These are phyloP conservation scores for Toxoplasma gondii DNA, from an alignment of 169 alveolate genomes.

Conservation along the genomic window DNA sequence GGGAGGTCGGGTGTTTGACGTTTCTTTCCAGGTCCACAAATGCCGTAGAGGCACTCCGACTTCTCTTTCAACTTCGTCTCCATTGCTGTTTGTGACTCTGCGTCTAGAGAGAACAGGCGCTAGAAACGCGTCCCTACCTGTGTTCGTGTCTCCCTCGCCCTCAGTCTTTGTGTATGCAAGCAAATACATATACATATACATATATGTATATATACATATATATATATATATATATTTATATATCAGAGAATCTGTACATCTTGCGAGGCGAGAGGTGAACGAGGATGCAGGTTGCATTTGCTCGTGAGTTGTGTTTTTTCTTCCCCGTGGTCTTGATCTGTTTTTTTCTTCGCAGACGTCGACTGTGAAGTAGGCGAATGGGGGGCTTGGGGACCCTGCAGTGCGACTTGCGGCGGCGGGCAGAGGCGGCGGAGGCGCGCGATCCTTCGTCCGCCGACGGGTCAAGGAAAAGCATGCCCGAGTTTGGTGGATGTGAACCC, in stretches of 20 bases:
- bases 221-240: background rate
- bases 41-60: too few species aligned
- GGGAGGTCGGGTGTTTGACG: too few species aligned
- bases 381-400: conserved; percentile 72
- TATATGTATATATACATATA: background rate
- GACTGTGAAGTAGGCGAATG: conserved; percentile 76
- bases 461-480: conserved; percentile 71
- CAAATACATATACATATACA: background rate
- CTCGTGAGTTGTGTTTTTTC: background rate
- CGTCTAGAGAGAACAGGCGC: too few species aligned
- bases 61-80: too few species aligned
- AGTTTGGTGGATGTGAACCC: conserved; percentile 64
- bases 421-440: conserved; percentile 70
- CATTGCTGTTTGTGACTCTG: too few species aligned
- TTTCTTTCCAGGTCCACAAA: too few species aligned
- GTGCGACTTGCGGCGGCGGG: conserved; percentile 75
- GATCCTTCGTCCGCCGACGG: conserved; percentile 57
- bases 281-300: too few species aligned
- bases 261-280: background rate
- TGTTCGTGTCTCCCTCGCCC: too few species aligned
- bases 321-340: background rate
- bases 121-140: too few species aligned
- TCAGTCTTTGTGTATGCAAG: too few species aligned
- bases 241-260: background rate
- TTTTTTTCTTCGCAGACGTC: conserved; percentile 29